Evolutionary conservation across 805 yeast species (phyloP).

Genomic region (Wickerhamiella dianesei): DNA sequence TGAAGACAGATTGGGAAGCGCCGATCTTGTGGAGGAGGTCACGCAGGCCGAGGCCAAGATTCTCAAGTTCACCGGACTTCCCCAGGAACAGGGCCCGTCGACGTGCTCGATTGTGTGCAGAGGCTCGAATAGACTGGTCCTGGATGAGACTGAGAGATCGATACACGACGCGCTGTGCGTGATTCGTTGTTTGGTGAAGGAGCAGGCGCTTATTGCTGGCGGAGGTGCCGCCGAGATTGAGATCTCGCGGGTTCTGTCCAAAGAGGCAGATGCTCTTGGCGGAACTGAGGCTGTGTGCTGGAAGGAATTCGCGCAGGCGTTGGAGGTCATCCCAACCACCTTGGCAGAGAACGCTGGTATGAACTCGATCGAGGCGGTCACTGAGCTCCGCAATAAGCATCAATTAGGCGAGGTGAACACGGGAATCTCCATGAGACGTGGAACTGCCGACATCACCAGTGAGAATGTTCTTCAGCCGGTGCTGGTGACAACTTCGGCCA

Average conservation of each 20-base stretch:
- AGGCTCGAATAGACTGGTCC: slow-evolving; percentile 81
- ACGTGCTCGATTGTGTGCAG: slow-evolving; percentile 65
- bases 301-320: slow-evolving; percentile 82
- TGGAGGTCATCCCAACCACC: slow-evolving; percentile 87
- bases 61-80: slow-evolving; percentile 68
- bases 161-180: slow-evolving; percentile 97
- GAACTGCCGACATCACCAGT: slow-evolving; percentile 81
- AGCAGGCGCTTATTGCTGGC: slow-evolving; percentile 86
- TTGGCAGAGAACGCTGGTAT: slow-evolving; percentile 92
- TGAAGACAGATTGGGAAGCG: slow-evolving; percentile 84
- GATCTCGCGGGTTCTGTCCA: slow-evolving; percentile 57
- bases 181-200: slow-evolving; percentile 72
- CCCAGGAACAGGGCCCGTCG: slow-evolving; percentile 41
- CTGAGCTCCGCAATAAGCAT: slow-evolving; percentile 83
- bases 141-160: slow-evolving; percentile 96
- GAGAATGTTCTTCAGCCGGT: slow-evolving; percentile 97
- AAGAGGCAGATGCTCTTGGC: slow-evolving; percentile 51
- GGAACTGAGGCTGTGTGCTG: slow-evolving; percentile 87
- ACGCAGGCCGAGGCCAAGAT: slow-evolving; percentile 83
- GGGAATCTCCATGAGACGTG: slow-evolving; percentile 90
- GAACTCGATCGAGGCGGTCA: slow-evolving; percentile 80
- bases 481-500: slow-evolving; percentile 85
- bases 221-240: slow-evolving; percentile 98
- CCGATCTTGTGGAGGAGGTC: slow-evolving; percentile 83
- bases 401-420: slow-evolving; percentile 83